A percentile compares a stretch with the other conserved stretches of the same genome.
These are phyloP conservation scores for Penicillium sp. DNA, from an alignment of 2,329 filamentous ascomycete species.

Conservation along the genomic window DNA sequence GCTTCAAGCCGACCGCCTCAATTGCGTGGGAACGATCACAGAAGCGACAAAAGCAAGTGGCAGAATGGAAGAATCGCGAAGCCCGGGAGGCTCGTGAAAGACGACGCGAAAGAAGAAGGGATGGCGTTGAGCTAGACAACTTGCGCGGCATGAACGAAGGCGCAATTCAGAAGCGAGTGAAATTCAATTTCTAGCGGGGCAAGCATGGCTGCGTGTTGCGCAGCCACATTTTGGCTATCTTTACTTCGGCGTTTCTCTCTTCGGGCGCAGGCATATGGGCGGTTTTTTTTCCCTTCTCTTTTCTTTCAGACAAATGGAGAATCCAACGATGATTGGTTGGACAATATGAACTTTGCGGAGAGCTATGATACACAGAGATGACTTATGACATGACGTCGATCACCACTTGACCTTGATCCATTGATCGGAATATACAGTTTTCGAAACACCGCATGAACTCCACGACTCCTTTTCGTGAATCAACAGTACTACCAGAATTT, in stretches of 20 bases:
- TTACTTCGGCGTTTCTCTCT: constrained; percentile 2
- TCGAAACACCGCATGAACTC: constrained; percentile 29
- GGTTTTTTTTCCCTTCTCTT: background rate
- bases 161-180: constrained; percentile 41
- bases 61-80: constrained; percentile 59
- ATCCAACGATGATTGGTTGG: constrained; percentile 2
- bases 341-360: constrained; percentile 17
- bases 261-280: constrained; percentile 2
- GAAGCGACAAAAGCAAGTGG: constrained; percentile 57
- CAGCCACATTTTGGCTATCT: background rate
- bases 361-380: constrained; percentile 28
- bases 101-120: constrained; percentile 52
- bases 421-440: constrained; percentile 25
- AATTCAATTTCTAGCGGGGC: constrained; percentile 35
- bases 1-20: constrained; percentile 60
- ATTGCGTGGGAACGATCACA: constrained; percentile 57
- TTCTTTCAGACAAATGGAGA: background rate
- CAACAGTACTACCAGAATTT: constrained; percentile 45
- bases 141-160: constrained; percentile 29
- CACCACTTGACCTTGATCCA: constrained; percentile 8
- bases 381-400: constrained; percentile 23
- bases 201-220: background rate
- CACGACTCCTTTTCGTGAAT: constrained; percentile 29
- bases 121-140: constrained; percentile 25
- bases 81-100: constrained; percentile 58